Evolutionary conservation across 2,329 filamentous ascomycete species (phyloP).

Genomic region (Claviceps fusiformis): DNA sequence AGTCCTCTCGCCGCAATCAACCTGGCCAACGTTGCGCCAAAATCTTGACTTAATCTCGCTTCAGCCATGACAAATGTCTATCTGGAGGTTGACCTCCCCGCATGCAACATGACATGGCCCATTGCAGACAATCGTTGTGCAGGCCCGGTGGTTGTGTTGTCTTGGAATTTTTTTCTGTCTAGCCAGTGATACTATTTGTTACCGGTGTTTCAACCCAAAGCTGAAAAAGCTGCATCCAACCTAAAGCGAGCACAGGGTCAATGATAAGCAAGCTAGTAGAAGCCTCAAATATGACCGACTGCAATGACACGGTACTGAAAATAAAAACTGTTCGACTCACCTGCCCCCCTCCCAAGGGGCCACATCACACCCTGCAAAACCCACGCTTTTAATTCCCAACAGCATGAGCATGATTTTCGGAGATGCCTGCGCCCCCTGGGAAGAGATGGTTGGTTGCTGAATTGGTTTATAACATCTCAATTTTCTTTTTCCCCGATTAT

Average conservation of each 20-base stretch:
- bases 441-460: background rate
- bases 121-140: background rate
- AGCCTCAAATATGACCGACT: background rate
- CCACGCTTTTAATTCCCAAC: background rate
- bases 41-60: no score
- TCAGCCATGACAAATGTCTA: no score
- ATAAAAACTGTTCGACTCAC: background rate
- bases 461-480: background rate
- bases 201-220: background rate
- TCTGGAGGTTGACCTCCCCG: no score
- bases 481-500: background rate
- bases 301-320: background rate
- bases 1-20: no score
- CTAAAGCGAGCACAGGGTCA: background rate
- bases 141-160: no score
- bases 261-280: background rate
- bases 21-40: no score
- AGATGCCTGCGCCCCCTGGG: conserved; percentile 1
- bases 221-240: background rate
- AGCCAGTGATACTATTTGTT: background rate
- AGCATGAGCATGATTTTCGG: background rate
- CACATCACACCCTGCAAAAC: background rate
- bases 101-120: no score
- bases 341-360: background rate
- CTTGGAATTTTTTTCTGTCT: background rate